Evolutionary conservation across 495 filamentous ascomycete genomes (phyloP).

Genomic region (Tuber umbilicatum): DNA sequence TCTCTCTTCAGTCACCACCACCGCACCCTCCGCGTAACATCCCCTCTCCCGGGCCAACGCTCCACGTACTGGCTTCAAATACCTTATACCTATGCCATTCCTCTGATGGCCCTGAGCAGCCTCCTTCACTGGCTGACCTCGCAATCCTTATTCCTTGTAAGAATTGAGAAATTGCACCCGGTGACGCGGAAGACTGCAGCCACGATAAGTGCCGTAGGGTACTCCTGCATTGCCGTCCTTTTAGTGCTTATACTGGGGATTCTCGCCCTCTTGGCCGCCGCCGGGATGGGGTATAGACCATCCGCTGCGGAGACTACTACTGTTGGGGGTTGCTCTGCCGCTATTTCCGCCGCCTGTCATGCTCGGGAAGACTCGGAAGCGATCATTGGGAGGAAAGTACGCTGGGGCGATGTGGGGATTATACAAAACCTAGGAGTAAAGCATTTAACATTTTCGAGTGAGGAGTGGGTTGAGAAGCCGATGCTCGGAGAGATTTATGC

Average conservation of each 20-base stretch:
- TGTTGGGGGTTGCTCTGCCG: neutral
- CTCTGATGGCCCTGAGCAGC: conserved; percentile 35
- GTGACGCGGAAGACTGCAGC: neutral
- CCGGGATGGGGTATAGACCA: neutral
- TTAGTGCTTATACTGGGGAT: neutral
- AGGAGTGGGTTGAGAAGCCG: neutral
- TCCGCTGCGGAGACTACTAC: conserved; percentile 1
- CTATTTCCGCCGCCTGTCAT: neutral
- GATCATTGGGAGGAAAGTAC: neutral
- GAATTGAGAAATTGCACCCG: conserved; percentile 26
- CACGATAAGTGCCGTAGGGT: conserved; percentile 6
- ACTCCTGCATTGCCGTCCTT: conserved; percentile 18
- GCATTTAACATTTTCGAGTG: too few species aligned
- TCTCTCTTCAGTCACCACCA: too few species aligned
- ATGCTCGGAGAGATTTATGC: neutral
- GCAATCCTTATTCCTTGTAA: conserved; percentile 45
- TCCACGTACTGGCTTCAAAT: conserved; percentile 46
- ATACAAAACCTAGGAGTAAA: neutral
- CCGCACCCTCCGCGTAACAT: conserved; percentile 38
- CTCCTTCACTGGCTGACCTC: conserved; percentile 47
- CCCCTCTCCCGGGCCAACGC: conserved; percentile 42
- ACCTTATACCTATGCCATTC: conserved; percentile 44
- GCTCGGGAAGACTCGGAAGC: too few species aligned
- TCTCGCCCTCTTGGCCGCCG: neutral
- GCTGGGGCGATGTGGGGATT: neutral